phyloP scores from a whole-genome alignment of 2,329 filamentous ascomycete genomes.

The Corinectria fuckeliana region DNA sequence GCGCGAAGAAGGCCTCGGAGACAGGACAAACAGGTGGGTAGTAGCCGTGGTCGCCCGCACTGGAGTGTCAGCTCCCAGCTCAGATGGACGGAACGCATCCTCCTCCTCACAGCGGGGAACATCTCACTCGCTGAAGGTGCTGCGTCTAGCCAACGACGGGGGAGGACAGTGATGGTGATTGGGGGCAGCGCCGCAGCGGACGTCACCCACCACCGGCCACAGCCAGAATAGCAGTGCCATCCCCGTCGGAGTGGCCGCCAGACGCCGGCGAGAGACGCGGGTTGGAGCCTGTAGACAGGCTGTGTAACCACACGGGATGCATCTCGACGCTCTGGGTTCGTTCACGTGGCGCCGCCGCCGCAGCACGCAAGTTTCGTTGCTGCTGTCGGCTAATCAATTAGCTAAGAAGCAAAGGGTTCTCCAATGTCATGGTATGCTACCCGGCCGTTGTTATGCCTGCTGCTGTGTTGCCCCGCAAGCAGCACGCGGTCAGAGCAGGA shows the following conservation, averaged over 20 bases:
- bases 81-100: constrained; percentile 6
- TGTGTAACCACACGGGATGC: constrained; percentile 23
- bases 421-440: constrained; percentile 1
- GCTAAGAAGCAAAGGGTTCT: constrained; percentile 9
- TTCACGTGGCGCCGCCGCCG: constrained; percentile 17
- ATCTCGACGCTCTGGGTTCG: constrained; percentile 24
- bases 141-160: constrained; percentile 1
- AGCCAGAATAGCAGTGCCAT: constrained; percentile 6
- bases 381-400: constrained; percentile 10
- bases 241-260: constrained; percentile 5
- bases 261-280: constrained; percentile 15
- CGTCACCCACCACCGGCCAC: neutral
- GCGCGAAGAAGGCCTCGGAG: constrained; percentile 3
- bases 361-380: neutral
- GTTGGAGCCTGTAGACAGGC: constrained; percentile 4
- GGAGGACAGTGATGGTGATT: neutral
- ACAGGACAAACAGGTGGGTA: constrained; percentile 22
- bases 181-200: constrained; percentile 1
- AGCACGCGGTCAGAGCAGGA: neutral
- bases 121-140: constrained; percentile 8
- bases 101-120: constrained; percentile 10
- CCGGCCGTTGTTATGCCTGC: neutral
- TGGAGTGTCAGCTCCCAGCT: constrained; percentile 10
- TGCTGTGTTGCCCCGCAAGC: constrained; percentile 3
- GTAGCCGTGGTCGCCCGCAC: constrained; percentile 23